phyloP scores from a whole-genome alignment of 495 filamentous ascomycete genomes.

The Neurospora sp. region DNA sequence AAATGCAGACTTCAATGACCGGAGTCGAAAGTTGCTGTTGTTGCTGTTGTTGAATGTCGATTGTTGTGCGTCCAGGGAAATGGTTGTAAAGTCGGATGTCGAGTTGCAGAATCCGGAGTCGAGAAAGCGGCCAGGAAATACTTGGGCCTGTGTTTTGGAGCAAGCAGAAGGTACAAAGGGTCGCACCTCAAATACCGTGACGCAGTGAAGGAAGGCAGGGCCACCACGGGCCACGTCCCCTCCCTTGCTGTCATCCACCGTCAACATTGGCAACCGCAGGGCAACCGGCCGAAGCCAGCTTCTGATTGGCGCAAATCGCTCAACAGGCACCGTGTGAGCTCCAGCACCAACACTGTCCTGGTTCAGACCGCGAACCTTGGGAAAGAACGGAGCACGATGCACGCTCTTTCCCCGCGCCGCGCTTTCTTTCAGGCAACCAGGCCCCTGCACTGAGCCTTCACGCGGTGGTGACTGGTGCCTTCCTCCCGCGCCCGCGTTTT shows the following conservation, averaged over 20 bases:
- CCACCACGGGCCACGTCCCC: slow-evolving; percentile 10
- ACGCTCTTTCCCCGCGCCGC: not conserved
- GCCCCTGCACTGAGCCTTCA: not conserved
- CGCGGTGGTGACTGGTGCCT: not conserved
- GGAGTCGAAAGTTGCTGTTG: not conserved
- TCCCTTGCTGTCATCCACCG: slow-evolving; percentile 15
- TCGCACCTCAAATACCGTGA: slow-evolving; percentile 1
- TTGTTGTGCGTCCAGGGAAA: not conserved
- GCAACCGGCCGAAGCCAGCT: slow-evolving; percentile 23
- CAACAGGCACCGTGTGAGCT: not conserved
- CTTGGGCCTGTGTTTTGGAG: slow-evolving; percentile 6
- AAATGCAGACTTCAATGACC: not conserved
- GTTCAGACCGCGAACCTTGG: not conserved
- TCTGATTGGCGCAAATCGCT: slow-evolving; percentile 27
- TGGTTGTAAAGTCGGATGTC: not conserved
- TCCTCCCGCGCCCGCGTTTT: not conserved
- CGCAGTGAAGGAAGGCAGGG: slow-evolving; percentile 18
- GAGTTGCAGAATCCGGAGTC: not conserved
- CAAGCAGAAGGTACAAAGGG: slow-evolving; percentile 19
- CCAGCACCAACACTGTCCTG: not conserved
- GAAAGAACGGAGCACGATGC: not conserved
- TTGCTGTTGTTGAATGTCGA: not conserved
- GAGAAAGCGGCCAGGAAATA: not conserved
- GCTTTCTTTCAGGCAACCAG: not conserved
- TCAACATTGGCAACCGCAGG: slow-evolving; percentile 40